Base-by-base conservation (phyloP, 2,329 filamentous ascomycete genomes). In the Alternaria dauci region DNA sequence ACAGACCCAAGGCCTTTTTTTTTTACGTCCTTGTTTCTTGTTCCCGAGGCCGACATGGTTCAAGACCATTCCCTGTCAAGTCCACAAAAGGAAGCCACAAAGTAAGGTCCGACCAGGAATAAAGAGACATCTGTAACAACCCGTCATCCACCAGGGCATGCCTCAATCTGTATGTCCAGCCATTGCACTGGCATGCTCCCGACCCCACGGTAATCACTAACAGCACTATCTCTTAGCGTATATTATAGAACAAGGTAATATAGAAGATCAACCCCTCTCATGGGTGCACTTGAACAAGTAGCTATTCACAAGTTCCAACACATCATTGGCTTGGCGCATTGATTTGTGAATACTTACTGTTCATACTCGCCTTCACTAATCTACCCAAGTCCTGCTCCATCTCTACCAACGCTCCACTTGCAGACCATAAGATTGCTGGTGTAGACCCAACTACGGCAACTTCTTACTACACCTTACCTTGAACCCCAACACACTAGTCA, bases 111-210 rank as follows among this genome's bases (percentile, higher is more conserved):
- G 26, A 26, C 14, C 30, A 30, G 42, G 42, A 53, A 51, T 25
- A 59, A 50, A 44, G 18, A 56, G 47, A 59, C 36, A 55, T 51
- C 38, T 56, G 44, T 55, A 51, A 55, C 18, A 32, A 30, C 20
- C 32, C 52, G 52, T 51, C 44, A 56, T 44, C 23, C 46, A 28
- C 26, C 44, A 25, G 39, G 39, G 28, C 52, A 53, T 47, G 30
- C 52, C 36, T 59, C 57, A 34, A 51, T 47, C 30, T 44, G 26
- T 51, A 32, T 3, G 38, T 34, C 39, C 52, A 51, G 44, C 34
- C 43, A 5, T 38, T 28, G 43, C 26, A 25, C 28, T 14, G 32
- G 23, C 39, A 18, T 41, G 52, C 28, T 36, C 30, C 18, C 41
- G 52, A 28, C 52, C 52, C 57, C 42, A 42, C 32, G 20, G 23